phyloP scores from a whole-genome alignment of 1,139 yeast species.

The Williopsis jadinii region DNA sequence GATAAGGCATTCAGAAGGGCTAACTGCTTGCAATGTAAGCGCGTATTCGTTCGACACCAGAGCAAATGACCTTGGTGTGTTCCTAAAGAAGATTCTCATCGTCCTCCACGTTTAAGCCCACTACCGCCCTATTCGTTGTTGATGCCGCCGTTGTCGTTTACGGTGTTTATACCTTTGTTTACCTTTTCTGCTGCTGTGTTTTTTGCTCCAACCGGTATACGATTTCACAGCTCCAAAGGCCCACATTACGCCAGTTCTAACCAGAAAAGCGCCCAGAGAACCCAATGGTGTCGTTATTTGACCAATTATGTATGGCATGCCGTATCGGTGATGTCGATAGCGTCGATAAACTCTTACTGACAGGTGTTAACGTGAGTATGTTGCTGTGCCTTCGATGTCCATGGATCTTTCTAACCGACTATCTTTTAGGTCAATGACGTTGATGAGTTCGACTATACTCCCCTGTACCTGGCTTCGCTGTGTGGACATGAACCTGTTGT shows the following conservation, averaged over 20 bases:
- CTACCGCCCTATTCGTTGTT: no score
- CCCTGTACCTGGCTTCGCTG: conserved; percentile 61
- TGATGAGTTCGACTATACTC: conserved; percentile 72
- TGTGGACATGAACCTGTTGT: conserved; percentile 71
- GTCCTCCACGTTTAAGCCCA: no score
- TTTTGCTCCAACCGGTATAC: no score
- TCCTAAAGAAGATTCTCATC: conserved; percentile 31
- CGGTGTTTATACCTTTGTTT: no score
- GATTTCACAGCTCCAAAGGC: no score
- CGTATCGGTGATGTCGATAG: conserved; percentile 59
- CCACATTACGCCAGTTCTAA: no score
- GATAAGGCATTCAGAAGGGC: conserved; percentile 32
- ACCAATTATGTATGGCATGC: conserved; percentile 54
- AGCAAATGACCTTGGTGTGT: conserved; percentile 48
- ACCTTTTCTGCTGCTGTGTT: no score
- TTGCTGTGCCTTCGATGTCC: not conserved
- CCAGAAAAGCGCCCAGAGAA: no score
- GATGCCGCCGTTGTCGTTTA: no score
- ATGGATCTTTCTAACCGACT: conserved; percentile 2
- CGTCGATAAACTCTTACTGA: conserved; percentile 51
- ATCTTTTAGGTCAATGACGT: conserved; percentile 37
- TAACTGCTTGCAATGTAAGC: conserved; percentile 32
- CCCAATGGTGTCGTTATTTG: conserved; percentile 10
- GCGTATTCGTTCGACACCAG: conserved; percentile 42
- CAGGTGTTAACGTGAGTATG: conserved; percentile 38